Evolutionary conservation across 305 asterid genomes (phyloP), one percentile per base, ranked within the genome.

Genomic region (Fraxinus angustifolia): DNA sequence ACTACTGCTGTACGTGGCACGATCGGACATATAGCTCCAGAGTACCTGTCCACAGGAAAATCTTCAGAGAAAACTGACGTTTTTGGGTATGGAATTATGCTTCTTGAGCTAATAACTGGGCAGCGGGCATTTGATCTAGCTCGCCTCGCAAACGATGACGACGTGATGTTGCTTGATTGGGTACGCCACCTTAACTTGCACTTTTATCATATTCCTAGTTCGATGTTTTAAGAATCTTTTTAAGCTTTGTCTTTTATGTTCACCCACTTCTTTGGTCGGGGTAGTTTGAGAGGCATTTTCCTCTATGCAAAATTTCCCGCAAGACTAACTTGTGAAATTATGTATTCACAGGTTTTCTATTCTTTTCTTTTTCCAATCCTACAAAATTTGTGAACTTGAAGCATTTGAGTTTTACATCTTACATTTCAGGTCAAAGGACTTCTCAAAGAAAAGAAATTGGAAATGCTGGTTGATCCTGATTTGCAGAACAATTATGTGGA

Each of bases 401-500:
- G 70, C 70, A 58, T 38, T 33, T 23, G 28, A 28, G 35, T 68
- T 45, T 11, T 36, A 40, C 38, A 3, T 83, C 19, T 73, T 71
- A 4, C 62, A 34, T 75, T 53, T 85, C 93, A 94, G 98, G 98
- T 94, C 5, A 92, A 90, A 83, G 94, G 93, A 33, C 94, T 90
- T 80, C 84, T 92, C 31, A 90, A 84, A 82, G 97, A 90, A 87
- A 90, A 87, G 82, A 93, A 86, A 82, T 45, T 93, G 87, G 98
- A 92, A 82, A 86, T 90, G 81, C 85, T 95, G 78, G 98, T 95
- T 26, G 98, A 95, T 82, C 90, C 91, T 6, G 94, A 93, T 87
- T 89, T 95, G 42, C 82, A 84, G 56, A 88, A 85, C 45, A 84
- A 90, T 2, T 95, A 93, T 68, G 86, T 89, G 0, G 93, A 89